Conservation (phyloP, 805 yeast genomes). For the Saccharomycopsis malanga region DNA sequence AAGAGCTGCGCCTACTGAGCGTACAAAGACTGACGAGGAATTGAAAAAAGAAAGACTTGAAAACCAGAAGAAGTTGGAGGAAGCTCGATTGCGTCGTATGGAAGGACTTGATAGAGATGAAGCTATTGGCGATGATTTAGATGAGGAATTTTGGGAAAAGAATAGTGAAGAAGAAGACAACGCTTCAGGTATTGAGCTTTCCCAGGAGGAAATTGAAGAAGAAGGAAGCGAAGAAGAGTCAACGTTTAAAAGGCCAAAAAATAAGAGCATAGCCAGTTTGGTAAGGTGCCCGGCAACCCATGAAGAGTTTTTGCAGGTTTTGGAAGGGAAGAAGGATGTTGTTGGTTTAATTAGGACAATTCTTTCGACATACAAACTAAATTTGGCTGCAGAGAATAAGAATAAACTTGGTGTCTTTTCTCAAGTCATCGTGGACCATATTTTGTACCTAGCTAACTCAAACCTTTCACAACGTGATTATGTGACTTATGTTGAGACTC, state of each 20-base stretch:
- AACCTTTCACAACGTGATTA: conserved; percentile 30
- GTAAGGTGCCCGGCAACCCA: conserved; percentile 44
- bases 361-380: conserved; percentile 61
- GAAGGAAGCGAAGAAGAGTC: conserved; percentile 31
- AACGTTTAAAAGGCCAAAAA: conserved; percentile 23
- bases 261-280: conserved; percentile 6
- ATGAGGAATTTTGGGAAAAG: conserved; percentile 61
- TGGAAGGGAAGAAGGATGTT: conserved; percentile 37
- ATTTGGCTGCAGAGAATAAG: conserved; percentile 75
- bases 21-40: conserved; percentile 76
- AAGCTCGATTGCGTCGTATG: conserved; percentile 67
- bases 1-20: conserved; percentile 73
- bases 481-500: conserved; percentile 30
- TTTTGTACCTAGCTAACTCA: conserved; percentile 41
- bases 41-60: conserved; percentile 51
- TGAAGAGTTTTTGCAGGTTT: conserved; percentile 34
- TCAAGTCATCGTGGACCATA: conserved; percentile 55
- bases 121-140: conserved; percentile 60
- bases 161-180: conserved; percentile 32
- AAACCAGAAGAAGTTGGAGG: conserved; percentile 56
- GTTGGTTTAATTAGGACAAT: conserved; percentile 46
- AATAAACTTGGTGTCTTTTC: conserved; percentile 60
- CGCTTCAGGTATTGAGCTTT: conserved; percentile 38
- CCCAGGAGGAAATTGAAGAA: conserved; percentile 30
- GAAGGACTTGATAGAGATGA: conserved; percentile 49